Base-by-base conservation (phyloP, 495 filamentous ascomycete species). In the Pyrenula massariospora region DNA sequence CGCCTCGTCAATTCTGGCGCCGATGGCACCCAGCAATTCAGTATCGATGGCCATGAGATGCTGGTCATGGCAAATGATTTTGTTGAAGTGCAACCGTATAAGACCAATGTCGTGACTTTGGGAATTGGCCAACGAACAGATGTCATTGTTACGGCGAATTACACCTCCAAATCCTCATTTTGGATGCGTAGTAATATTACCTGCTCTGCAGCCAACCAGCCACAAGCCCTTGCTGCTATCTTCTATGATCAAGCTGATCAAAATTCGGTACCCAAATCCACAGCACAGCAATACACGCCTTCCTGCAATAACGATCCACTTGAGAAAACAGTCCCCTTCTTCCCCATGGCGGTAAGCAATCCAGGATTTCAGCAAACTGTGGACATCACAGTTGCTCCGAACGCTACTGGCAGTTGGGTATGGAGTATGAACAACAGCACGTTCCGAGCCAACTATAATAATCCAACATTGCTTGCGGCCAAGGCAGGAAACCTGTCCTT, bases 1-100 rank as follows among this genome's bases (percentile, higher is more conserved):
- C 67, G 83, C 2, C 62, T 88, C 3, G 71, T 86, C 60, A 85
- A 84, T 62, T 66, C 67, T 15, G 75, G 72, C 5, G 66, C 77
- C 11, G 80, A 84, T 53, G 73, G 67, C 23, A 66, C 75, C 22
- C 60, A 68, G 50, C 62, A 67, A 49, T 70, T 74, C 58, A 63
- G 56, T 10, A 76, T 76, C 55, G 73, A 78, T 59, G 64, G 63
- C 11, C 68, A 70, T 55, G 64, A 24, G 1, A 63, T 76, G 59
- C 69, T 53, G 0, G 65, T 75, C 52, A 70, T 75, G 57, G 68
- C 76, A 12, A 69, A 72, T 55, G 68, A 78, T 53, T 74, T 71
- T 52, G 67, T 74, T 0, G 63, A 65, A 8, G 56, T 77, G 48
- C 53, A 64, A 42, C 73, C 70, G 2, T 76, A 76, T 59, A 58